Percentiles rank a stretch among this genome's conserved stretches.
phyloP scores from a whole-genome alignment of 1,284 basidiomycete species.

The Leccinum fallax region DNA sequence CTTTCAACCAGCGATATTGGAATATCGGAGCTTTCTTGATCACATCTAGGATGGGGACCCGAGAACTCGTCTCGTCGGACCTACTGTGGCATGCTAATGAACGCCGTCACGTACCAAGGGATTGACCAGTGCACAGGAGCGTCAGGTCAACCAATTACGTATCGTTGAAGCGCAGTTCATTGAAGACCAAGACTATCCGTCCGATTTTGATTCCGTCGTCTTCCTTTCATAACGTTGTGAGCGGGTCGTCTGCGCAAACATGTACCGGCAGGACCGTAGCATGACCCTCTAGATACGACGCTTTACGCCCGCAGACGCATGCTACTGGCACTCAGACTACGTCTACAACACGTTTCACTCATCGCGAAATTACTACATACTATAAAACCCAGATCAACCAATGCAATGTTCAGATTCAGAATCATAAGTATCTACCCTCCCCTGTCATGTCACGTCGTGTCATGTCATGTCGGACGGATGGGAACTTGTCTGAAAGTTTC shows the following conservation, averaged over 20 bases:
- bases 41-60: neutral
- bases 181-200: neutral
- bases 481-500: neutral
- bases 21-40: neutral
- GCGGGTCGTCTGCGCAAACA: neutral
- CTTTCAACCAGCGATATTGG: neutral
- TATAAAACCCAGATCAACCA: neutral
- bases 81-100: neutral
- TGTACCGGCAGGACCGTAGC: neutral
- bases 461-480: neutral
- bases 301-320: neutral
- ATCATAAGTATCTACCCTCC: neutral
- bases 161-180: neutral
- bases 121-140: neutral
- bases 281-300: neutral
- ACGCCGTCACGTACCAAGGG: neutral
- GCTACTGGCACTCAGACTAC: neutral
- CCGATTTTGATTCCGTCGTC: neutral
- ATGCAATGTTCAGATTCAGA: neutral
- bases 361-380: neutral
- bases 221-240: neutral
- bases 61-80: neutral
- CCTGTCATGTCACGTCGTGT: neutral
- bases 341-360: neutral
- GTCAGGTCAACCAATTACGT: neutral